Percentiles rank a stretch among this genome's conserved stretches.
Evolutionary conservation across 192 early-diverging fungal genomes (phyloP).

Genomic region (Chytriomyces sp.): DNA sequence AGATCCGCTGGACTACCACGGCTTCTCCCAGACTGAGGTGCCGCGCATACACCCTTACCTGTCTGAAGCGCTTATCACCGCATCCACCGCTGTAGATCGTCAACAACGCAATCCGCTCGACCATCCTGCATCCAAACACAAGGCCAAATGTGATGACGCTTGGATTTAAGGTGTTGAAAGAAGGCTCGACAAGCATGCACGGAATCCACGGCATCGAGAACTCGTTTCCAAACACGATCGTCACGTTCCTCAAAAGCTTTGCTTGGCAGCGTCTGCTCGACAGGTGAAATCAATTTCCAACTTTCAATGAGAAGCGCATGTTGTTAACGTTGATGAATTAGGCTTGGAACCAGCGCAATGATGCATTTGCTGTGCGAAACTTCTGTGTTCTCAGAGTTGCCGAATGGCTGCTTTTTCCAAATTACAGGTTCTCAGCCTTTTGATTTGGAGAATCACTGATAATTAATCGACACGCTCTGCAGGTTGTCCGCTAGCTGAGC

Average conservation of each 20-base stretch:
- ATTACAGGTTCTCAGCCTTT: constrained; percentile 40
- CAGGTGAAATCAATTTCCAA: constrained; percentile 19
- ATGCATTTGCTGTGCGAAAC: constrained; percentile 43
- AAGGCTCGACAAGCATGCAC: not conserved
- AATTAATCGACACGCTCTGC: not conserved
- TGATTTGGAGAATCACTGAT: not conserved
- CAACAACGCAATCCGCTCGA: constrained; percentile 36
- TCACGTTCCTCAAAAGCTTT: constrained; percentile 41
- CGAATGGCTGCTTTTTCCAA: constrained; percentile 46
- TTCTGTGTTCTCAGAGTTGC: constrained; percentile 38
- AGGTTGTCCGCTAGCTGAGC: not conserved
- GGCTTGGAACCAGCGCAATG: constrained; percentile 52
- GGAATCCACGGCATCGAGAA: constrained; percentile 51
- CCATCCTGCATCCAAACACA: constrained; percentile 6
- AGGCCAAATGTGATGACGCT: constrained; percentile 36
- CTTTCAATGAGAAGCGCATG: not conserved
- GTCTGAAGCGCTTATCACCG: not conserved
- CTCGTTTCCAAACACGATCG: constrained; percentile 50
- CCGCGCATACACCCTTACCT: not conserved
- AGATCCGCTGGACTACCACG: too few relatives aligned
- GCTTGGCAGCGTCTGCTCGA: constrained; percentile 43
- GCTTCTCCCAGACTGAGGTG: too few relatives aligned
- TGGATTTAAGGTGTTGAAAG: constrained; percentile 33
- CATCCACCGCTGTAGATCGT: constrained; percentile 32
- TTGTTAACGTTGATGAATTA: not conserved